Evolutionary conservation across 768 basidiomycete genomes (phyloP), one percentile per base, ranked within the genome.

Genomic region (Daedaleopsis nitida): DNA sequence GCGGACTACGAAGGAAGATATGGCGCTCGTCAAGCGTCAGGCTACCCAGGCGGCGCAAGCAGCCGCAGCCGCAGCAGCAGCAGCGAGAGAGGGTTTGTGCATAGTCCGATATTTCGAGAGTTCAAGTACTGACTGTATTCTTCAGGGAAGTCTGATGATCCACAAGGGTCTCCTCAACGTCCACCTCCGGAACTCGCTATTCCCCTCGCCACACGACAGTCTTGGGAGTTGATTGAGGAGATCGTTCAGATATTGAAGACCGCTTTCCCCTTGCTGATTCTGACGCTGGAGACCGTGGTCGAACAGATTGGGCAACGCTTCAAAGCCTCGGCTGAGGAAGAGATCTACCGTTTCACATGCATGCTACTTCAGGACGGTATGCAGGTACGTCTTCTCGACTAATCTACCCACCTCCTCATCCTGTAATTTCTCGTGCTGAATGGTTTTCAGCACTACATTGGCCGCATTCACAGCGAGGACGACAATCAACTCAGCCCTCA

Each of bases 221-320:
- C 92, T 27, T 92, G 86, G 83, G 96, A 98, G 56, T 83, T 91
- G 67, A 87, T 97, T 8, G 97, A 99, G 21, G 97, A 98, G 70
- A 86, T 98, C 59, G 85, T 95, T 44, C 90, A 95, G 70, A 87
- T 93, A 39, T 80, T 98, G 68, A 98, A 99, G 77, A 97, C 96
- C 0, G 89, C 93, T 0, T 97, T 96, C 81, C 97, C 97, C 0
- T 82, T 99, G 8, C 83, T 99, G 38, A 92, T 96, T 34, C 79
- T 98, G 21, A 97, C 94, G 58, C 81, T 99, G 81, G 97, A 99
- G 77, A 96, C 94, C 16, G 91, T 98, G 83, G 91, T 96, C 5
- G 97, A 99, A 66, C 95, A 98, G 74, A 91, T 99, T 65, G 82
- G 86, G 21, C 84, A 87, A 60, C 85, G 94, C 54, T 96, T 98